Evolutionary conservation across 116 monocot species (phyloP).

Genomic region (Phalaenopsis hybrid): DNA sequence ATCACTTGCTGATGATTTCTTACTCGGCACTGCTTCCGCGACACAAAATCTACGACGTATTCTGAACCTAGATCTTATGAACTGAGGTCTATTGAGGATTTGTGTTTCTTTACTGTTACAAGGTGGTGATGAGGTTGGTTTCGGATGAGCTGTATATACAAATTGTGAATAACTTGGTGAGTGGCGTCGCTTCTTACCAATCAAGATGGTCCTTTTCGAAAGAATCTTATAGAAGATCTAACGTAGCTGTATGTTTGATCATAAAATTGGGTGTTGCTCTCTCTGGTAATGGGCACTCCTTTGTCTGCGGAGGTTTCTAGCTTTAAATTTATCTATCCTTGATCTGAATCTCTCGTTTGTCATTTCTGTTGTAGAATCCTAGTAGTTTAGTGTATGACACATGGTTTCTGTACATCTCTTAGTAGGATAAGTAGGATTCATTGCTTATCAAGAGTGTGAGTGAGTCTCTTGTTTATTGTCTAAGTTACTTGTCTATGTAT

Average conservation of each 20-base stretch:
- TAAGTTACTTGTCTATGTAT: background rate
- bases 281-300: background rate
- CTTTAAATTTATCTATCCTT: background rate
- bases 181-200: background rate
- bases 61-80: slow-evolving; percentile 36
- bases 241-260: background rate
- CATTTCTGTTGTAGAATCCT: background rate
- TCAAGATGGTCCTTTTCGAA: background rate
- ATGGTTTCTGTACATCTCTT: background rate
- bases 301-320: background rate
- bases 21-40: slow-evolving; percentile 12
- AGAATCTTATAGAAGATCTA: background rate
- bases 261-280: background rate
- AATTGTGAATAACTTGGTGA: slow-evolving; percentile 8
- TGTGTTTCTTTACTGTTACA: background rate
- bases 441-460: background rate
- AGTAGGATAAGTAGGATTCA: slow-evolving; percentile 1
- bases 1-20: slow-evolving; percentile 11
- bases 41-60: slow-evolving; percentile 48
- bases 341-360: background rate
- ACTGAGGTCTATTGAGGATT: slow-evolving; percentile 8
- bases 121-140: background rate
- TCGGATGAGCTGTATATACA: slow-evolving; percentile 5
- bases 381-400: background rate
- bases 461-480: background rate